Evolutionary conservation across 2,329 filamentous ascomycete genomes (phyloP).

Genomic region (Neonectria neomacrospora): DNA sequence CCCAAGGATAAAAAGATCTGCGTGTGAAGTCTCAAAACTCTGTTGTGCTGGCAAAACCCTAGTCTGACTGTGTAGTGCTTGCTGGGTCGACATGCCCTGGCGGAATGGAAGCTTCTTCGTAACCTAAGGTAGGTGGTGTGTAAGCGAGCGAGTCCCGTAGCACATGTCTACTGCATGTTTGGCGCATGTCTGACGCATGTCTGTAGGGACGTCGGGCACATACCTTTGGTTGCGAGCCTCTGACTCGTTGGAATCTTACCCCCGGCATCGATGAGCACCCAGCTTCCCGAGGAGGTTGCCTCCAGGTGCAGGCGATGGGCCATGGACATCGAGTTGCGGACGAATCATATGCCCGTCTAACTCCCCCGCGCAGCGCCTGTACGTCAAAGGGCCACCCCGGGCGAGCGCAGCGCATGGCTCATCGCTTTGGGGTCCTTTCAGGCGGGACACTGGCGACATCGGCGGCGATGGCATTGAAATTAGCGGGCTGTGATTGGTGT

Average conservation of each 20-base stretch:
- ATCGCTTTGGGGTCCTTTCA: slow-evolving; percentile 18
- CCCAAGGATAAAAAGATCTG: slow-evolving; percentile 10
- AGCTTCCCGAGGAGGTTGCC: slow-evolving; percentile 35
- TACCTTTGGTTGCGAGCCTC: slow-evolving; percentile 1
- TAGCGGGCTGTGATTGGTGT: slow-evolving; percentile 47
- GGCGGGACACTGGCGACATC: slow-evolving; percentile 48
- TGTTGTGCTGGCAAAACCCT: slow-evolving; percentile 13
- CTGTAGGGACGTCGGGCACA: slow-evolving; percentile 3
- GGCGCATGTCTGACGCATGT: slow-evolving; percentile 11
- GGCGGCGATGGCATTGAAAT: slow-evolving; percentile 47
- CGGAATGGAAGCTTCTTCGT: slow-evolving; percentile 21
- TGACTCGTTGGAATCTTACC: slow-evolving; percentile 29
- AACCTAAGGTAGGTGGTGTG: slow-evolving; percentile 8
- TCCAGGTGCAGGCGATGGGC: slow-evolving; percentile 20
- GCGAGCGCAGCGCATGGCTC: slow-evolving; percentile 33
- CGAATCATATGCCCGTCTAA: slow-evolving; percentile 37
- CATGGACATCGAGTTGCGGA: slow-evolving; percentile 33
- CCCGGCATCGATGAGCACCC: slow-evolving; percentile 29
- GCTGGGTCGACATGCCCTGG: not conserved
- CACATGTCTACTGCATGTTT: slow-evolving; percentile 4
- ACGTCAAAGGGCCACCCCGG: slow-evolving; percentile 43
- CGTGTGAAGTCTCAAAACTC: slow-evolving; percentile 18
- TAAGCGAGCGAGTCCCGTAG: slow-evolving; percentile 22
- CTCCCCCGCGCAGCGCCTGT: slow-evolving; percentile 44
- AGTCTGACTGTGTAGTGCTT: not conserved